Conservation (phyloP, 495 filamentous ascomycete species). For the Penicillium paradoxum region DNA sequence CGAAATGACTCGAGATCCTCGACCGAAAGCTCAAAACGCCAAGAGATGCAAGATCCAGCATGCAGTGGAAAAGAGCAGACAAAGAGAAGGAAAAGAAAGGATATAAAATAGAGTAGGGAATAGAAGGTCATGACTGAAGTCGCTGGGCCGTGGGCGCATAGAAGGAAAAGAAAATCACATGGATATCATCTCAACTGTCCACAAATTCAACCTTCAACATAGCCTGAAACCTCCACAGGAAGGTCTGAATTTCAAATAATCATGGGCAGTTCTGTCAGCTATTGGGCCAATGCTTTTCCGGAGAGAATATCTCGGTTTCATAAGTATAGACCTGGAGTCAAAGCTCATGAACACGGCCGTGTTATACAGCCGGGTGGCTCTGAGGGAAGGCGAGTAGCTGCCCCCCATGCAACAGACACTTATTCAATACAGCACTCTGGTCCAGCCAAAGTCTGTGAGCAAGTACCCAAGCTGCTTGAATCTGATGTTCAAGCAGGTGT, state of each 20-base stretch:
- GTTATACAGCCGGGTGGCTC: not conserved
- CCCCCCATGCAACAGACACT: not conserved
- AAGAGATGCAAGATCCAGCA: constrained; percentile 5
- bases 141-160: not conserved
- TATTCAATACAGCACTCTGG: not conserved
- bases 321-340: not conserved
- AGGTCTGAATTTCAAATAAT: not conserved
- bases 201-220: not conserved
- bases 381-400: not conserved
- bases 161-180: not conserved
- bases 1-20: constrained; percentile 3
- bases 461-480: not conserved
- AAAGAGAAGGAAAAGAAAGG: not conserved
- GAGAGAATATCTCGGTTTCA: not conserved
- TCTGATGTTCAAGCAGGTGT: not conserved
- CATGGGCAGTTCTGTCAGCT: not conserved
- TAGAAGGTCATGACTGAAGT: not conserved
- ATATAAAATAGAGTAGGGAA: not conserved
- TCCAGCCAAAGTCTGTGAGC: not conserved
- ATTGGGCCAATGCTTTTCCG: not conserved
- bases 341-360: not conserved
- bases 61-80: not conserved
- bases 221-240: not conserved
- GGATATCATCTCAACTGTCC: not conserved
- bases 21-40: not conserved